These are phyloP conservation scores for Paramecium octaurelia DNA, from an alignment of 73 alveolate species.

Conservation along the genomic window DNA sequence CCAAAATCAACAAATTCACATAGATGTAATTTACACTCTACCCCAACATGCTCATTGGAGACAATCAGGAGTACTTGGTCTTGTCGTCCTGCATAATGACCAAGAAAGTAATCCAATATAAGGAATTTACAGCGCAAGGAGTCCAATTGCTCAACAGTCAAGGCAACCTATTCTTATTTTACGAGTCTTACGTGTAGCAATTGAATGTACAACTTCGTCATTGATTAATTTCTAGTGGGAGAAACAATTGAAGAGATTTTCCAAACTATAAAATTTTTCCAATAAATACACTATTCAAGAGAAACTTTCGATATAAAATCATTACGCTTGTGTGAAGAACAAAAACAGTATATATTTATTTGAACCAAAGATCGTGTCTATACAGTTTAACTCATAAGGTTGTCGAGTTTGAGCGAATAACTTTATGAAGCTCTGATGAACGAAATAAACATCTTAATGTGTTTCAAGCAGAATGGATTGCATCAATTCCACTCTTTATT, in stretches of 20 bases:
- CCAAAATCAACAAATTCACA: neutral
- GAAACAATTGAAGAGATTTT: constrained; percentile 26
- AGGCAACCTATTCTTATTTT: constrained; percentile 14
- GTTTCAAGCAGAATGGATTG: constrained; percentile 3
- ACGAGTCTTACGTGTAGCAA: constrained; percentile 23
- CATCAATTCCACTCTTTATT: neutral
- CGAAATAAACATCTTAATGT: constrained; percentile 33
- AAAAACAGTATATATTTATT: neutral
- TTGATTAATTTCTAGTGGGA: neutral
- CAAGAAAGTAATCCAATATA: constrained; percentile 15
- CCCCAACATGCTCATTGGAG: neutral
- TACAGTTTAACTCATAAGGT: neutral
- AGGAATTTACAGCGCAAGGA: constrained; percentile 35
- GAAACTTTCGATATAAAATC: neutral
- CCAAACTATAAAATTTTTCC: neutral
- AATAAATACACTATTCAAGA: constrained; percentile 31
- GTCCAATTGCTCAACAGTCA: neutral
- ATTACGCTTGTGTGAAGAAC: constrained; percentile 31
- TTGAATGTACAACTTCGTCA: neutral
- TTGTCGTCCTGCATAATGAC: neutral
- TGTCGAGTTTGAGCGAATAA: neutral
- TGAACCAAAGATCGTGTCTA: neutral
- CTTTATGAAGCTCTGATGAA: constrained; percentile 39
- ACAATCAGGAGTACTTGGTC: neutral
- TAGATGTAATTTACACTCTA: neutral